A percentile compares a stretch with the other conserved stretches of the same genome.
Conservation (phyloP, 163 green algal species). For the Scenedesmus sp. region DNA sequence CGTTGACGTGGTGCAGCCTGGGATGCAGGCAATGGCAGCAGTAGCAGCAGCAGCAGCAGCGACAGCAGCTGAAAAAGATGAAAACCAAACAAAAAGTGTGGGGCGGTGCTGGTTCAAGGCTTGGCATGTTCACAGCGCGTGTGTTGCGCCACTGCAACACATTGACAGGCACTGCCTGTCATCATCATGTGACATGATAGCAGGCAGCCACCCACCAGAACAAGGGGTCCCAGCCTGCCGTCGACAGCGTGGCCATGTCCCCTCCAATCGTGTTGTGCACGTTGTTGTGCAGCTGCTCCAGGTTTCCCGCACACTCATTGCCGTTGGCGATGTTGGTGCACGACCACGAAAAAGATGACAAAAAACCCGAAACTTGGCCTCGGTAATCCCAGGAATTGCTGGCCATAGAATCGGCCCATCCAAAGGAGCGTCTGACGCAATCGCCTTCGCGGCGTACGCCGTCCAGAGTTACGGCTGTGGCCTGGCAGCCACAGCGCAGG, state of each 20-base stretch:
- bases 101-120: no score
- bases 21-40: not conserved
- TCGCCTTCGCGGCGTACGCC: not conserved
- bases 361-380: not conserved
- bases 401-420: not conserved
- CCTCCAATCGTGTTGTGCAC: conserved; percentile 34
- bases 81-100: no score
- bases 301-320: conserved; percentile 23
- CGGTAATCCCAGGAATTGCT: not conserved
- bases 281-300: conserved; percentile 42
- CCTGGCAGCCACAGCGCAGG: not conserved
- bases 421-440: not conserved
- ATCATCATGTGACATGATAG: not conserved
- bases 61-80: not conserved
- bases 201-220: conserved; percentile 31
- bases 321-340: conserved; percentile 16
- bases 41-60: not conserved
- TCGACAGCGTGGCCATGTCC: conserved; percentile 19
- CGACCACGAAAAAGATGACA: not conserved
- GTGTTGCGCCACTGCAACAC: no score
- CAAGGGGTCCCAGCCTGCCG: conserved; percentile 8
- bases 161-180: not conserved
- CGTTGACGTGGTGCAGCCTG: conserved; percentile 28
- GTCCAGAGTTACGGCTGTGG: not conserved
- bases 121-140: no score